Percentiles rank a stretch among this genome's conserved stretches.
phyloP scores from a whole-genome alignment of 495 filamentous ascomycete genomes.

The Xylaria sp. region DNA sequence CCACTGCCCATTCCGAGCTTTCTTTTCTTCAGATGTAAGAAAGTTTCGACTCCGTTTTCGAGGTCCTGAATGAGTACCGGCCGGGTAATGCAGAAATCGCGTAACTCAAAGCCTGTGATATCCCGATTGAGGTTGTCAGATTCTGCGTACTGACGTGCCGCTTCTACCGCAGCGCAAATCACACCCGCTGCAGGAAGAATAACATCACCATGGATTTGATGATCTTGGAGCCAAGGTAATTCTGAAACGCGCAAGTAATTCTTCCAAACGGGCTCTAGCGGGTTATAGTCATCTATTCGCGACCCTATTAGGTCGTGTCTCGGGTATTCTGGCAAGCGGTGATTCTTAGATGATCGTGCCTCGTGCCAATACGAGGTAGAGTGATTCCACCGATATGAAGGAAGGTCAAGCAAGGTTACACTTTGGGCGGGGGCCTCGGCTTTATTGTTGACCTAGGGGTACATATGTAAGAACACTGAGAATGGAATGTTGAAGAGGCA shows the following conservation, averaged over 20 bases:
- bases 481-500: not conserved
- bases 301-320: not conserved
- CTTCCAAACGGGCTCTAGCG: conserved; percentile 4
- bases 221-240: conserved; percentile 2
- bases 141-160: conserved; percentile 1
- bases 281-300: not conserved
- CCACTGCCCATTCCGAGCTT: conserved; percentile 11
- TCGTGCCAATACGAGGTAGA: conserved; percentile 5
- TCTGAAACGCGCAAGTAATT: not conserved
- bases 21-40: conserved; percentile 9
- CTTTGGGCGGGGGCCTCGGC: not conserved
- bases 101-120: conserved; percentile 1
- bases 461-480: not conserved
- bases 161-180: conserved; percentile 3
- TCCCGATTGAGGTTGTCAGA: not conserved
- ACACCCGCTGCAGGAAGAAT: not conserved
- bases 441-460: not conserved
- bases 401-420: not conserved
- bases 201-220: not conserved
- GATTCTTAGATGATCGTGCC: not conserved
- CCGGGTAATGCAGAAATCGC: conserved; percentile 3
- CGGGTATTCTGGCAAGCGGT: not conserved
- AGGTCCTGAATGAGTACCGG: not conserved
- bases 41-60: not conserved
- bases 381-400: conserved; percentile 3